A percentile compares a stretch with the other conserved stretches of the same genome.
Evolutionary conservation across 2,329 filamentous ascomycete species (phyloP).

Genomic region (Microsporum ferrugineum): DNA sequence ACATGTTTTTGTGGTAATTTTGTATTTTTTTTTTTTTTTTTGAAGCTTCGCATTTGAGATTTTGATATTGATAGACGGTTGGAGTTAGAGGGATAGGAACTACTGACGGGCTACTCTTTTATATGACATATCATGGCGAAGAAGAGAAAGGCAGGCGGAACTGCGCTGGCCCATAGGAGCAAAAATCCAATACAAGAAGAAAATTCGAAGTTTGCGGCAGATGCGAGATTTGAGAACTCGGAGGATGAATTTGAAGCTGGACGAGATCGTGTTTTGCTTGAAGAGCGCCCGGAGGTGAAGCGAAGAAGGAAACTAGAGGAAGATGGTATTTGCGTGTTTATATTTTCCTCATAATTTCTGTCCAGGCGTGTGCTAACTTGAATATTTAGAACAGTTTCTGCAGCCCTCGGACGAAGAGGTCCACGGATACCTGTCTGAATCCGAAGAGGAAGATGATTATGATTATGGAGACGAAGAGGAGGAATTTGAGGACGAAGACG

Average conservation of each 20-base stretch:
- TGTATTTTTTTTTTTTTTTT: neutral
- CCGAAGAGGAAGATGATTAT: conserved; percentile 35
- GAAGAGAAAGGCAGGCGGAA: conserved; percentile 56
- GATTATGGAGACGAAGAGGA: conserved; percentile 22
- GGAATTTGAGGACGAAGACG: conserved; percentile 24
- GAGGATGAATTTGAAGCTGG: conserved; percentile 89
- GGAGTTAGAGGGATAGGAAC: neutral
- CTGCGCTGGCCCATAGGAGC: conserved; percentile 37
- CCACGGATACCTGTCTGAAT: conserved; percentile 38
- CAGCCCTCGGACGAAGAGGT: conserved; percentile 54
- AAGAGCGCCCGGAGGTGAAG: conserved; percentile 70
- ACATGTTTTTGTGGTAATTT: neutral
- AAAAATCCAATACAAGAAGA: conserved; percentile 23
- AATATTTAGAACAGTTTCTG: conserved; percentile 42
- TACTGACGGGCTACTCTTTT: neutral
- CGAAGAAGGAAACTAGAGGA: conserved; percentile 59
- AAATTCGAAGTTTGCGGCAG: conserved; percentile 27
- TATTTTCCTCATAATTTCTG: neutral
- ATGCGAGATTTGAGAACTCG: conserved; percentile 78
- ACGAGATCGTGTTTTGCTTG: conserved; percentile 73
- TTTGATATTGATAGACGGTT: neutral
- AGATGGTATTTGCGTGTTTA: conserved; percentile 37
- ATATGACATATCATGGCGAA: conserved; percentile 37
- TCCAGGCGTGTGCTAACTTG: conserved; percentile 14
- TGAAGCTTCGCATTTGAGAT: neutral